Conservation (phyloP, 1,284 basidiomycete species). For the Blastosporella zonata region DNA sequence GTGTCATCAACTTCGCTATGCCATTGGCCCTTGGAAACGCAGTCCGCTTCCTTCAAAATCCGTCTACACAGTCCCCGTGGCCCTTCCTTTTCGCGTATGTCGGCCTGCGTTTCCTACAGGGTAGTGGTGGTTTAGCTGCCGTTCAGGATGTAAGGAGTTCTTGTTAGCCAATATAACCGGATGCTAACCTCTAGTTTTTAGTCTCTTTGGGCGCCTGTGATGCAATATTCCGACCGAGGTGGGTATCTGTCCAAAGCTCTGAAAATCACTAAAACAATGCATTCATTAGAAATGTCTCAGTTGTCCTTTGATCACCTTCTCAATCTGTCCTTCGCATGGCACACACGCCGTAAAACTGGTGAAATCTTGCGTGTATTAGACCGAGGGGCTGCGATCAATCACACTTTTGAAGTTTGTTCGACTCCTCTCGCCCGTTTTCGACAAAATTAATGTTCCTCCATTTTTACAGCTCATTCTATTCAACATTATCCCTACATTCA, state of each 20-base stretch:
- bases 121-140: conserved; percentile 68
- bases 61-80: conserved; percentile 51
- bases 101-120: conserved; percentile 62
- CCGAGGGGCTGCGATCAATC: conserved; percentile 85
- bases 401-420: conserved; percentile 69
- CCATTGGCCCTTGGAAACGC: conserved; percentile 74
- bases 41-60: conserved; percentile 56
- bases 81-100: conserved; percentile 62
- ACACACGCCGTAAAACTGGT: conserved; percentile 75
- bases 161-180: conserved; percentile 7
- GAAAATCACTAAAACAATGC: conserved; percentile 12
- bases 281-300: conserved; percentile 65
- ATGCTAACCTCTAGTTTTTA: conserved; percentile 26
- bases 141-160: conserved; percentile 52
- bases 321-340: conserved; percentile 84
- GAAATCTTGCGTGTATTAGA: conserved; percentile 85
- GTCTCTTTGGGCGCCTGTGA: conserved; percentile 79
- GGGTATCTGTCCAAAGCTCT: conserved; percentile 15
- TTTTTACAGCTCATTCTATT: conserved; percentile 63
- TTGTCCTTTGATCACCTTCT: conserved; percentile 78
- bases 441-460: conserved; percentile 3
- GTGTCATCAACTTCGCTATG: conserved; percentile 70
- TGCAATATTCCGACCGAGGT: conserved; percentile 81
- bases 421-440: neutral
- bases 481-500: conserved; percentile 76